Conservation (phyloP, 2,329 filamentous ascomycete genomes). For the Sarocladium brachiariae region DNA sequence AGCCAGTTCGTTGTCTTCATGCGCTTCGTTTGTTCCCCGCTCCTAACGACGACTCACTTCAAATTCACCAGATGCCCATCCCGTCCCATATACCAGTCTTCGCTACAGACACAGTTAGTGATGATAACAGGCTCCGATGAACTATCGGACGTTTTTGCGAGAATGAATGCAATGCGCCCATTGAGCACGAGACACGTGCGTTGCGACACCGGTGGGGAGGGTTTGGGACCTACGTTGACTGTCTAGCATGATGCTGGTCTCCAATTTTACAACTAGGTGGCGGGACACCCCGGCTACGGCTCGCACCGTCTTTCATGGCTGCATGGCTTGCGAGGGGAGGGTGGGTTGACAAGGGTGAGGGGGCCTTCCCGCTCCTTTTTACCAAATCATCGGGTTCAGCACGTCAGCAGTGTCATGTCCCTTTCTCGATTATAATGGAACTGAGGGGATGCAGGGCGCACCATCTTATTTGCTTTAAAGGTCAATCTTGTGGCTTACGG, state of each 20-base stretch:
- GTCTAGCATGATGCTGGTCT: conserved; percentile 21
- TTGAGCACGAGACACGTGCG: conserved; percentile 29
- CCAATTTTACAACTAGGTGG: conserved; percentile 26
- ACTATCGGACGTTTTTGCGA: not conserved
- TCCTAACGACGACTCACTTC: not conserved
- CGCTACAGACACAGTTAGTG: not conserved
- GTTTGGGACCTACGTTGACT: conserved; percentile 6
- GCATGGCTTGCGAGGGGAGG: conserved; percentile 19
- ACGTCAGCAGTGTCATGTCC: not conserved
- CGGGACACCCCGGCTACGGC: conserved; percentile 28
- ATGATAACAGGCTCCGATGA: not conserved
- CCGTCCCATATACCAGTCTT: not conserved
- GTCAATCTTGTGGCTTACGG: not conserved
- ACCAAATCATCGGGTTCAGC: conserved; percentile 8
- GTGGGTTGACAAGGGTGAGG: conserved; percentile 14
- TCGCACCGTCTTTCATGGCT: conserved; percentile 30
- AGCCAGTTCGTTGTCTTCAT: not conserved
- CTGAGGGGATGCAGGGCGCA: not conserved
- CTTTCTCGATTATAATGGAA: not conserved
- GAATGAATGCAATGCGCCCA: conserved; percentile 17
- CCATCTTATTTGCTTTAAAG: not conserved
- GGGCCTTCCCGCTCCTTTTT: conserved; percentile 14
- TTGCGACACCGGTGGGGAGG: conserved; percentile 18
- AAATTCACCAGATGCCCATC: conserved; percentile 11
- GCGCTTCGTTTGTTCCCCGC: not conserved